A percentile compares a stretch with the other conserved stretches of the same genome.
Evolutionary conservation across 164 flowering plant genomes (phyloP).

Genomic region (Piper betle): DNA sequence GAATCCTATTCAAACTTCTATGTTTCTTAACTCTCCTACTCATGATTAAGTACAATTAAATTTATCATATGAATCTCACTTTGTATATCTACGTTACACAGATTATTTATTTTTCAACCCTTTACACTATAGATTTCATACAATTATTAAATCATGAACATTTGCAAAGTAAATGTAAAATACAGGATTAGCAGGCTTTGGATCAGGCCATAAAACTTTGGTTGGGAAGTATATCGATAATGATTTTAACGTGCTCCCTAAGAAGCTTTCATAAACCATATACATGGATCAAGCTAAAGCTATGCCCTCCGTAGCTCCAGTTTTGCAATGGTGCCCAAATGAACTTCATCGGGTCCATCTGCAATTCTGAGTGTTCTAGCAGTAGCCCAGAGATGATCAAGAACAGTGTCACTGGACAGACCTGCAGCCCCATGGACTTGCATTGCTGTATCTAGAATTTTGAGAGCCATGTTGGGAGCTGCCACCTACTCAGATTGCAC

Average conservation of each 20-base stretch:
- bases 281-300: conserved; percentile 22
- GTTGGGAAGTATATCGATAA: too few relatives aligned
- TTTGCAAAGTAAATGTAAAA: too few relatives aligned
- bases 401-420: conserved; percentile 75
- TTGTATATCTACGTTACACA: conserved; percentile 80
- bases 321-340: conserved; percentile 86
- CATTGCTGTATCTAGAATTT: conserved; percentile 87
- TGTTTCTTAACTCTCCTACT: too few relatives aligned
- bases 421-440: conserved; percentile 98
- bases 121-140: too few relatives aligned
- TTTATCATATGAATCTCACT: conserved; percentile 78
- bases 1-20: too few relatives aligned
- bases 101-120: conserved; percentile 7
- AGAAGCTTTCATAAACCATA: too few relatives aligned
- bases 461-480: conserved; percentile 87
- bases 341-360: conserved; percentile 99
- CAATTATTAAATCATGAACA: too few relatives aligned
- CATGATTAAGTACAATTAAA: too few relatives aligned
- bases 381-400: conserved; percentile 83
- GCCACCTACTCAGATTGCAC: conserved; percentile 44
- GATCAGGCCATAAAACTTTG: too few relatives aligned
- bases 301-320: conserved; percentile 69
- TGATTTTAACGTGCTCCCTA: too few relatives aligned
- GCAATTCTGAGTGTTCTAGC: conserved; percentile 89
- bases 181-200: too few relatives aligned